Conservation (phyloP, 1,284 basidiomycete genomes). For the Vanrija sp. region DNA sequence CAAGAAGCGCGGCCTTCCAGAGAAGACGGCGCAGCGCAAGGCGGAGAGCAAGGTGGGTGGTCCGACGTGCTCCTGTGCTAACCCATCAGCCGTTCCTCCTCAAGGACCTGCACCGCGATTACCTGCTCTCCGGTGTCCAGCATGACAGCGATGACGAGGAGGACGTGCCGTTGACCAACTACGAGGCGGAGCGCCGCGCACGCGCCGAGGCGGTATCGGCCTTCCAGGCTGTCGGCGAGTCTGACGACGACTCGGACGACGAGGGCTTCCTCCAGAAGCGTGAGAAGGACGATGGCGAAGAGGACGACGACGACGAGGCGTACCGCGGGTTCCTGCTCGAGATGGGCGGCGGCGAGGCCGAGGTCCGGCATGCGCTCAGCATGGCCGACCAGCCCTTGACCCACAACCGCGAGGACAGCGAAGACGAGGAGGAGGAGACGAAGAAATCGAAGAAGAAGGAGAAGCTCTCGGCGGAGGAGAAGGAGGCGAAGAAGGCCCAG, state of each 20-base stretch:
- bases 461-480: constrained; percentile 38
- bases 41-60: constrained; percentile 31
- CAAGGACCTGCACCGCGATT: constrained; percentile 51
- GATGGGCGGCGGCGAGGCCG: constrained; percentile 66
- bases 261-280: constrained; percentile 56
- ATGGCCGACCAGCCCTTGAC: constrained; percentile 31
- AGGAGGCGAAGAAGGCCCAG: constrained; percentile 54
- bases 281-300: constrained; percentile 61
- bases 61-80: neutral
- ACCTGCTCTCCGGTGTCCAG: constrained; percentile 39
- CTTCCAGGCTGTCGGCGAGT: constrained; percentile 48
- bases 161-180: constrained; percentile 60
- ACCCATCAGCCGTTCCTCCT: constrained; percentile 47
- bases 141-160: constrained; percentile 21
- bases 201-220: constrained; percentile 79
- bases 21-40: constrained; percentile 6
- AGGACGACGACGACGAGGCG: constrained; percentile 70
- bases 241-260: constrained; percentile 58
- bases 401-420: constrained; percentile 27
- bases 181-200: constrained; percentile 70
- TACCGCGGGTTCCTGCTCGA: constrained; percentile 74
- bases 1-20: constrained; percentile 20
- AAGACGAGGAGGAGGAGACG: constrained; percentile 48
- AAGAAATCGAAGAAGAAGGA: constrained; percentile 50
- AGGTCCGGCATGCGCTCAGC: constrained; percentile 58